These are phyloP conservation scores for Carpinus fangiana DNA, from an alignment of 306 rosid species.

Conservation along the genomic window DNA sequence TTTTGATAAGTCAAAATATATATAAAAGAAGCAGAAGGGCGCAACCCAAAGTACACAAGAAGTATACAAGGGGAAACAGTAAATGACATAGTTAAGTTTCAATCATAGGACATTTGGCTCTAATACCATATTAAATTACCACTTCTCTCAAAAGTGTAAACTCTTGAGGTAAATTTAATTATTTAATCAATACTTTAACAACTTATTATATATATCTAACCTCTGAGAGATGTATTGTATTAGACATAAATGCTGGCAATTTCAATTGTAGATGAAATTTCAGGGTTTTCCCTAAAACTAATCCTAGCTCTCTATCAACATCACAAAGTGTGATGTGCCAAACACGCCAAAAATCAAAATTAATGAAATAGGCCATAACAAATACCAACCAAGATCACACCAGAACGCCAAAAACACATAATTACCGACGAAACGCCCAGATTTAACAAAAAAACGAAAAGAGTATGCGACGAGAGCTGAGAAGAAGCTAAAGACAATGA, in stretches of 20 bases:
- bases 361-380: background rate
- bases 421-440: background rate
- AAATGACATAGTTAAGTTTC: no score
- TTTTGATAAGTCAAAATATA: no score
- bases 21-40: no score
- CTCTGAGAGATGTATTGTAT: background rate
- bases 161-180: no score
- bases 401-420: background rate
- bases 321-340: background rate
- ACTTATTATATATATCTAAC: no score
- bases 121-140: no score
- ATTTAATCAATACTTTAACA: no score
- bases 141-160: no score
- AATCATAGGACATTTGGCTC: no score
- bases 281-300: background rate
- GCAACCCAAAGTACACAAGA: no score
- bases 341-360: background rate
- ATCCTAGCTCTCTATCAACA: background rate
- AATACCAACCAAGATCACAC: background rate
- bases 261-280: background rate
- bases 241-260: background rate
- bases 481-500: background rate
- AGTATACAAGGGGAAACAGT: no score
- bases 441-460: background rate
- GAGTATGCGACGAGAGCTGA: background rate